Base-by-base conservation (phyloP, 345 rosid species). In the Acer negundo region DNA sequence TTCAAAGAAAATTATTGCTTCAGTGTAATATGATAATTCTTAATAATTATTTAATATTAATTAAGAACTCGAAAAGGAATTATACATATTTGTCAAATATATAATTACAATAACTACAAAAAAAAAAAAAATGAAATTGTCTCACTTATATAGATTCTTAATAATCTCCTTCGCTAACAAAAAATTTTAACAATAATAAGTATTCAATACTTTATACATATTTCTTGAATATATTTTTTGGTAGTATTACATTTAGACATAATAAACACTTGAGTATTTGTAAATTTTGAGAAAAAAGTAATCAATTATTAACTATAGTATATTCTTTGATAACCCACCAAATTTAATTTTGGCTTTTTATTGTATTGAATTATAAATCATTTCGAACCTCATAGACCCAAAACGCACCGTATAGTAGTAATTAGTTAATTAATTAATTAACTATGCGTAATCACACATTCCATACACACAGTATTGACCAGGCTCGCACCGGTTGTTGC, bases 391-490 rank as follows among this genome's bases (percentile, higher is more conserved):
- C 80, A 46, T 5, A 16, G 69, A 67, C 42, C 3, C 26, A 2
- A 64, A 15, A 26, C 20, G 22, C 2, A 8, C 40, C 69, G 23
- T 66, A 53, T 72, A 42, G 10, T 3, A 31, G 38, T 4, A 31
- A 31, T 31, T 31, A 31, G 38, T 31, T 31, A 31, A 31, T 31
- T 4, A 31, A 31, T 20, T 6, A 35, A 17, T 11, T 40, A 13
- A 67, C 86, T 75, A 90, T 3, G 94, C 87, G 78, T 93, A 95
- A 73, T 86, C 80, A 64, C 99, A 95, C 83, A 92, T 70, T n/a
- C 97, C 97, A 67, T 86, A 91, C 46, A 91, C 85, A 77, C 99
- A 95, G 12, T 5, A 67, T 24, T 78, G 77, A 3, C 87, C 90
- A 0, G 1, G 0, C 0, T 67, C 6, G 83, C 99, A 95, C 44